Evolutionary conservation across 1,139 yeast species (phyloP).

Genomic region (Protomyces macrosporus): DNA sequence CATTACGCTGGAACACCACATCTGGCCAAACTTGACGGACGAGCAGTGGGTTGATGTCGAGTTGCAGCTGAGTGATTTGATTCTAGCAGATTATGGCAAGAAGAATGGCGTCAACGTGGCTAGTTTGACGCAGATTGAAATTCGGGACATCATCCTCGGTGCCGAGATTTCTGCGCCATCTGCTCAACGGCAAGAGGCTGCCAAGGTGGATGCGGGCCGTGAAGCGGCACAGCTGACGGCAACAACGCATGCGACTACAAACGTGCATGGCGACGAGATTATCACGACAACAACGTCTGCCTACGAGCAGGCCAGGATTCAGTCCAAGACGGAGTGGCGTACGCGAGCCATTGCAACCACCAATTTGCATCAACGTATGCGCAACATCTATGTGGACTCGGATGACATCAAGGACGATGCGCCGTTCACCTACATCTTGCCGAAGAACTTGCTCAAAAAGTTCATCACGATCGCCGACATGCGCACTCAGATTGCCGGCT

Average conservation of each 20-base stretch:
- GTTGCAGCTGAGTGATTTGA: slow-evolving; percentile 77
- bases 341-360: slow-evolving; percentile 75
- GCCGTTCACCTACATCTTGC: slow-evolving; percentile 65
- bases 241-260: slow-evolving; percentile 74
- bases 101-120: slow-evolving; percentile 81
- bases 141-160: slow-evolving; percentile 87
- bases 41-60: slow-evolving; percentile 94
- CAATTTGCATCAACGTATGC: slow-evolving; percentile 65
- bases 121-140: slow-evolving; percentile 86
- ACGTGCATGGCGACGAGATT: slow-evolving; percentile 94
- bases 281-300: slow-evolving; percentile 87
- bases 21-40: slow-evolving; percentile 86
- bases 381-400: slow-evolving; percentile 68
- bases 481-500: slow-evolving; percentile 77
- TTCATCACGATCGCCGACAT: slow-evolving; percentile 77
- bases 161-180: slow-evolving; percentile 92
- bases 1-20: slow-evolving; percentile 67
- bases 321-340: slow-evolving; percentile 90
- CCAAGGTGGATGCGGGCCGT: slow-evolving; percentile 61
- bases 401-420: slow-evolving; percentile 52
- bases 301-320: slow-evolving; percentile 78
- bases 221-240: slow-evolving; percentile 57
- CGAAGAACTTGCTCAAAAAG: slow-evolving; percentile 71
- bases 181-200: slow-evolving; percentile 69
- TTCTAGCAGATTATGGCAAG: slow-evolving; percentile 76